Percentiles rank a stretch among this genome's conserved stretches.
Conservation (phyloP, 2,329 filamentous ascomycete species). For the Alternaria rosae region DNA sequence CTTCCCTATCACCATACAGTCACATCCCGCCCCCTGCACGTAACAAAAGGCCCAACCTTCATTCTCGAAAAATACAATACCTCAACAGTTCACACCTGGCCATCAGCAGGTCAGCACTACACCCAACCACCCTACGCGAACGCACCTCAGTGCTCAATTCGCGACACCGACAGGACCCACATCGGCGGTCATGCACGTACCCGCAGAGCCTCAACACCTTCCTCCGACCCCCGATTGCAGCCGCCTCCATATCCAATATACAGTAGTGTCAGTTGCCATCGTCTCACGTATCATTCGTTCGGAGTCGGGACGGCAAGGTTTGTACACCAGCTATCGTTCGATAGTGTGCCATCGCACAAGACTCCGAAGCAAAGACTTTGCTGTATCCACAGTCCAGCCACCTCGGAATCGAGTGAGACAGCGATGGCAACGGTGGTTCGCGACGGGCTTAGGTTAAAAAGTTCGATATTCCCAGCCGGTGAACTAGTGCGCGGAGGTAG, state of each 20-base stretch:
- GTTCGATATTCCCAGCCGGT: neutral
- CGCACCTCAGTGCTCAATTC: neutral
- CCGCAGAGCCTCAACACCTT: constrained; percentile 1
- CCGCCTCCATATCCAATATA: neutral
- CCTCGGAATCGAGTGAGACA: neutral
- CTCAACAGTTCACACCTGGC: neutral
- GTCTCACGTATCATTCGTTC: neutral
- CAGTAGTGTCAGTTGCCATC: neutral
- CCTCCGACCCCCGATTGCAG: neutral
- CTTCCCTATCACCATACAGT: neutral
- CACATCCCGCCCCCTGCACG: neutral
- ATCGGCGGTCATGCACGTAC: neutral
- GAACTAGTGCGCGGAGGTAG: neutral
- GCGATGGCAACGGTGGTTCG: neutral
- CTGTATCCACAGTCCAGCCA: neutral
- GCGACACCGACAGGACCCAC: neutral
- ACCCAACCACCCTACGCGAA: neutral
- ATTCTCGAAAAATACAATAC: neutral
- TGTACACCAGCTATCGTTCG: neutral
- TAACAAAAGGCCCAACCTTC: neutral
- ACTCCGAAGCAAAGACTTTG: neutral
- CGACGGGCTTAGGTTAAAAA: neutral
- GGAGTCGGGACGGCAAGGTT: neutral
- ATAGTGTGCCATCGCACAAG: neutral
- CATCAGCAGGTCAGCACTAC: constrained; percentile 1